Conservation (phyloP, 106 monocot genomes). For the Allium cepa region DNA sequence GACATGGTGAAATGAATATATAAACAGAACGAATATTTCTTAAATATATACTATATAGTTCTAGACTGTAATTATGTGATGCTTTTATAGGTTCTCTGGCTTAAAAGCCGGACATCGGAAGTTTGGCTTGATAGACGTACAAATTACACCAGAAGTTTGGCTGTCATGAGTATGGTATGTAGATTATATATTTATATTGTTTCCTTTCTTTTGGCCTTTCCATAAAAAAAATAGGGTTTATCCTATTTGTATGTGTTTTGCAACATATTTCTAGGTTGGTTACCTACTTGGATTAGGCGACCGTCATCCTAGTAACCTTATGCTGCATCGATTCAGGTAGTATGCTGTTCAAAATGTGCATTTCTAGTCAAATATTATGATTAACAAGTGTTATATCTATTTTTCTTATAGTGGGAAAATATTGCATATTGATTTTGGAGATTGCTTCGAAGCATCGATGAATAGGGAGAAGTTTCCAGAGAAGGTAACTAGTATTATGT, state of each 20-base stretch:
- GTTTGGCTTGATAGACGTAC: conserved; percentile 96
- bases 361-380: not conserved
- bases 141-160: conserved; percentile 97
- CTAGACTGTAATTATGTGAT: too few relatives aligned
- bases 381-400: too few relatives aligned
- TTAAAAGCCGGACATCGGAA: conserved; percentile 97
- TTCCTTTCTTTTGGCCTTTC: too few relatives aligned
- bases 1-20: too few relatives aligned
- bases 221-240: too few relatives aligned
- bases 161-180: conserved; percentile 99
- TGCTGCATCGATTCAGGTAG: conserved; percentile 93
- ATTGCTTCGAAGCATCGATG: conserved; percentile 99
- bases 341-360: not conserved
- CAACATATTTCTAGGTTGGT: conserved; percentile 50
- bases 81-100: conserved; percentile 79
- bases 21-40: too few relatives aligned
- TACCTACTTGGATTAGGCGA: conserved; percentile 97
- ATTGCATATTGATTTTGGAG: conserved; percentile 99
- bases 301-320: conserved; percentile 97
- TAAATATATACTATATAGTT: too few relatives aligned
- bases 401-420: conserved; percentile 85
- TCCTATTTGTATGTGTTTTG: too few relatives aligned
- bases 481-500: conserved; percentile 39
- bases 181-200: too few relatives aligned
- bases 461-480: conserved; percentile 98